Percentiles rank a stretch among this genome's conserved stretches.
Conservation (phyloP, 2,329 filamentous ascomycete genomes). For the Neofusicoccum laricinum region DNA sequence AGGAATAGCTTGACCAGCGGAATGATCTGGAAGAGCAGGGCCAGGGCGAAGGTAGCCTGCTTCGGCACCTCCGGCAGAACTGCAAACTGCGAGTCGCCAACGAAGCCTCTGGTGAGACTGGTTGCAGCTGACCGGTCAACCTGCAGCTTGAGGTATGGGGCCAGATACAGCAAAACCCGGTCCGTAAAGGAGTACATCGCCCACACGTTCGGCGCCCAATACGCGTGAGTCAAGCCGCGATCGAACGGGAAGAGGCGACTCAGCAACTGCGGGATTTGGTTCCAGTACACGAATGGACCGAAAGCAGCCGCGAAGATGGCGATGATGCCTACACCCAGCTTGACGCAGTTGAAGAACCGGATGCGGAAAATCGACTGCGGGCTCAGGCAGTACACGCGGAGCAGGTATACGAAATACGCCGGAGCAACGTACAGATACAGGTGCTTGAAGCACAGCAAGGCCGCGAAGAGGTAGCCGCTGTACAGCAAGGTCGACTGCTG, state of each 20-base stretch:
- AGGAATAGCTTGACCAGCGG: slow-evolving; percentile 77
- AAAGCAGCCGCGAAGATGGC: slow-evolving; percentile 77
- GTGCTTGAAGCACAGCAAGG: slow-evolving; percentile 90
- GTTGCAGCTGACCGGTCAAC: slow-evolving; percentile 73
- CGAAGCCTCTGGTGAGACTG: slow-evolving; percentile 87
- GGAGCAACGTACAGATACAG: slow-evolving; percentile 96
- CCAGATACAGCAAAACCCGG: slow-evolving; percentile 75
- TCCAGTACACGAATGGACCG: slow-evolving; percentile 79
- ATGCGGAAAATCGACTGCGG: slow-evolving; percentile 72
- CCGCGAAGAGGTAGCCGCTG: slow-evolving; percentile 81
- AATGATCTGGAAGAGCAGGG: slow-evolving; percentile 71
- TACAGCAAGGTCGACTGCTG: slow-evolving; percentile 69
- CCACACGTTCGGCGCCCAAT: slow-evolving; percentile 98
- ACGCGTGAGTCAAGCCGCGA: slow-evolving; percentile 89
- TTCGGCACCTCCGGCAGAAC: slow-evolving; percentile 85
- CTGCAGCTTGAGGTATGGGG: slow-evolving; percentile 72
- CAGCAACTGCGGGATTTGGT: slow-evolving; percentile 79
- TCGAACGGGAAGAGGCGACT: slow-evolving; percentile 91
- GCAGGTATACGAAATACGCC: slow-evolving; percentile 89
- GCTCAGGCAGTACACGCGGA: slow-evolving; percentile 85
- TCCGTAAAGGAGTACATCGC: slow-evolving; percentile 93
- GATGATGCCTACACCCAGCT: slow-evolving; percentile 72
- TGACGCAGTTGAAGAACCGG: slow-evolving; percentile 74
- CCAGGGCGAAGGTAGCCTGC: slow-evolving; percentile 75
- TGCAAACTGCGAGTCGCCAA: slow-evolving; percentile 91